Evolutionary conservation across 768 basidiomycete genomes (phyloP).

Genomic region (Tulasnella sp.): DNA sequence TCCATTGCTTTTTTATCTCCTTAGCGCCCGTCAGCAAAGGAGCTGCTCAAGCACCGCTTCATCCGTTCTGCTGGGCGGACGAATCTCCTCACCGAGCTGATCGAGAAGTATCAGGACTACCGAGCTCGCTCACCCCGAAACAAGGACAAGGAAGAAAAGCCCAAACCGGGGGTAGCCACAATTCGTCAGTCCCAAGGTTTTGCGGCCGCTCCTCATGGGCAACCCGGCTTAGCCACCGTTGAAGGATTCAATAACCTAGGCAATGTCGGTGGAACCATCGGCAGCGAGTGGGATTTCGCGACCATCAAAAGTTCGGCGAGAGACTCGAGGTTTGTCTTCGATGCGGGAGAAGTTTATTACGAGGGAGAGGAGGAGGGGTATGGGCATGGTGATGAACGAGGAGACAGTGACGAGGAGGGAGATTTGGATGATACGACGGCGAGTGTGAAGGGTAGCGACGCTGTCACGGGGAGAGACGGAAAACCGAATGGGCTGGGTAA

Average conservation of each 20-base stretch:
- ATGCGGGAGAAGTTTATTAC: slow-evolving; percentile 42
- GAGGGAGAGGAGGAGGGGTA: slow-evolving; percentile 14
- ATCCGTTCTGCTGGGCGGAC: slow-evolving; percentile 81
- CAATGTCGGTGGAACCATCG: slow-evolving; percentile 54
- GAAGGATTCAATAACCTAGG: slow-evolving; percentile 26
- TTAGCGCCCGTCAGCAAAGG: slow-evolving; percentile 85
- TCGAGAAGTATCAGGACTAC: slow-evolving; percentile 81
- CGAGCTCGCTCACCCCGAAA: slow-evolving; percentile 52
- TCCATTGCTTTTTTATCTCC: background rate
- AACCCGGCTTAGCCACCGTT: slow-evolving; percentile 17
- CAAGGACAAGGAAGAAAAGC: slow-evolving; percentile 34
- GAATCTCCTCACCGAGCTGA: slow-evolving; percentile 77
- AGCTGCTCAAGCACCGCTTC: slow-evolving; percentile 91
- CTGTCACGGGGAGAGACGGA: background rate
- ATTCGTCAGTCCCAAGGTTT: slow-evolving; percentile 29
- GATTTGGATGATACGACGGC: slow-evolving; percentile 58
- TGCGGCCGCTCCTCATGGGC: slow-evolving; percentile 28
- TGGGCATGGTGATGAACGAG: slow-evolving; percentile 18
- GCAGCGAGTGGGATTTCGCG: slow-evolving; percentile 96
- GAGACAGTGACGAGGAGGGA: slow-evolving; percentile 27
- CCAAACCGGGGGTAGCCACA: slow-evolving; percentile 16
- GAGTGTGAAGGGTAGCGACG: slow-evolving; percentile 58
- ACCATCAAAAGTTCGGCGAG: slow-evolving; percentile 56
- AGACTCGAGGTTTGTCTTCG: slow-evolving; percentile 44
- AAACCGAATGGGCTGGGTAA: slow-evolving; percentile 47